These are phyloP conservation scores for Orbilia oligospora DNA, from an alignment of 2,329 filamentous ascomycete species.

Conservation along the genomic window DNA sequence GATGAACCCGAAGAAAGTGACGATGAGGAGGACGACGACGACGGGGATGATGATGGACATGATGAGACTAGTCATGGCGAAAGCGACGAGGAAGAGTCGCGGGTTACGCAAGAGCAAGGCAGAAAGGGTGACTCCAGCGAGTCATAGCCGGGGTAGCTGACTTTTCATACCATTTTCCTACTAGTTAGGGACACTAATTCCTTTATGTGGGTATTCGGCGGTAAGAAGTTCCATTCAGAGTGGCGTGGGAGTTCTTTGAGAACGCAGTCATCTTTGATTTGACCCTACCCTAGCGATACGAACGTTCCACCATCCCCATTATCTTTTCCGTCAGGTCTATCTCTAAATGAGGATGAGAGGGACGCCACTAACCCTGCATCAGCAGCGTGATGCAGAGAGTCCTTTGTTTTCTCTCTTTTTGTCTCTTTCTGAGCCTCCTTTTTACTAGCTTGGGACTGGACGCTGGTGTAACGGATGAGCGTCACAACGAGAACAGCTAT, in stretches of 20 bases:
- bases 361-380: constrained; percentile 49
- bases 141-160: constrained; percentile 18
- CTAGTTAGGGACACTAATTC: neutral
- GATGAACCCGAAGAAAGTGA: constrained; percentile 13
- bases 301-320: constrained; percentile 51
- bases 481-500: constrained; percentile 56
- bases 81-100: constrained; percentile 49
- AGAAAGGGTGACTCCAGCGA: neutral
- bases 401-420: constrained; percentile 30
- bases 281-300: constrained; percentile 49
- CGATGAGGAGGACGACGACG: constrained; percentile 1
- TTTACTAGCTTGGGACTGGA: constrained; percentile 54
- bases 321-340: constrained; percentile 37
- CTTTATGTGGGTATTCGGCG: neutral
- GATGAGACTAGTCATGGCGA: neutral
- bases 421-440: constrained; percentile 40
- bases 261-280: neutral
- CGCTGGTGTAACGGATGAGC: constrained; percentile 56
- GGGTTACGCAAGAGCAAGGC: neutral
- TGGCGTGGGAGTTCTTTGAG: constrained; percentile 28
- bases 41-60: neutral
- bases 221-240: constrained; percentile 35
- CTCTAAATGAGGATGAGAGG: constrained; percentile 30
- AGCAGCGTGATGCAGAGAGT: constrained; percentile 42
- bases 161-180: constrained; percentile 9